Evolutionary conservation across 345 rosid genomes (phyloP).

Genomic region (Odontarrhena argentea): DNA sequence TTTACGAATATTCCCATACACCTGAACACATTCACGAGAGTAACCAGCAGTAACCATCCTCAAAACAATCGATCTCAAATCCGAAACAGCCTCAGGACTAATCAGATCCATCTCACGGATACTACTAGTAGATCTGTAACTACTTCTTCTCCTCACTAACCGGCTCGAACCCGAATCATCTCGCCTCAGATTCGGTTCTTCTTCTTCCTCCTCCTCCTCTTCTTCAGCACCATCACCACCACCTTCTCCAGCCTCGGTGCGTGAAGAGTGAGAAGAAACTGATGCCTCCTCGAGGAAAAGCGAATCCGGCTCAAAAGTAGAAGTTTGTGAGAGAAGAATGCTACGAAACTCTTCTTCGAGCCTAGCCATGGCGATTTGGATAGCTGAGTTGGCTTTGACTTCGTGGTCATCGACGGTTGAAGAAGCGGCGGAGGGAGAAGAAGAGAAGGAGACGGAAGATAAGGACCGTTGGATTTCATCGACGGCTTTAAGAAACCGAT

Average conservation of each 20-base stretch:
- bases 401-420: slow-evolving; percentile 34
- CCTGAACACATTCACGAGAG: slow-evolving; percentile 47
- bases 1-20: slow-evolving; percentile 79
- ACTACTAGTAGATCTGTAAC: slow-evolving; percentile 43
- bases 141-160: slow-evolving; percentile 41
- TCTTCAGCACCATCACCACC: not conserved
- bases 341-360: slow-evolving; percentile 94
- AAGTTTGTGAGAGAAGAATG: slow-evolving; percentile 63
- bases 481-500: slow-evolving; percentile 77
- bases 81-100: slow-evolving; percentile 35
- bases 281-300: slow-evolving; percentile 42
- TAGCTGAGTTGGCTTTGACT: slow-evolving; percentile 61
- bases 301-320: slow-evolving; percentile 60
- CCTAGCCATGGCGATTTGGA: slow-evolving; percentile 98
- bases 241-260: slow-evolving; percentile 44
- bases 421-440: slow-evolving; percentile 34
- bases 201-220: slow-evolving; percentile 15
- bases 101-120: slow-evolving; percentile 46
- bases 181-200: slow-evolving; percentile 1
- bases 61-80: slow-evolving; percentile 38
- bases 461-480: slow-evolving; percentile 75
- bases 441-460: slow-evolving; percentile 48
- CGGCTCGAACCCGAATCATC: slow-evolving; percentile 38
- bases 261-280: slow-evolving; percentile 39
- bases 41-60: slow-evolving; percentile 42